Base-by-base conservation (phyloP, 805 yeast species). In the Maudiozyma serrabonitensis region DNA sequence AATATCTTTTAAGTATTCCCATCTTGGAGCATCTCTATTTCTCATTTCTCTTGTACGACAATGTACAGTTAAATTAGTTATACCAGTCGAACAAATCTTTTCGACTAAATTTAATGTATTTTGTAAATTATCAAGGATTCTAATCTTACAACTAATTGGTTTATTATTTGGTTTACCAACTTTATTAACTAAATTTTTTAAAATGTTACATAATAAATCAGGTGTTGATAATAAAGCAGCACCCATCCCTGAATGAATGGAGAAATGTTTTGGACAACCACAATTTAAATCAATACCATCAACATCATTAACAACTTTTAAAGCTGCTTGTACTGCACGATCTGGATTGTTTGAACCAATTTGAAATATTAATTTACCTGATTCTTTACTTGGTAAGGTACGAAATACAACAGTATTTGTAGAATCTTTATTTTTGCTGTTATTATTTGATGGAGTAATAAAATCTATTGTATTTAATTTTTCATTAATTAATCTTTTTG, bases 261-360 rank as follows among this genome's bases (percentile, higher is more conserved):
- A 85, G 60, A 93, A 93, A 56, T 89, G 97, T 64, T 91, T 93
- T 3, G 99, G 99, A 68, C 99, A 93, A 5, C 99, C 99, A 28
- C 96, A 88, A 65, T 93, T 93, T 50, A 93, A 75, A 63, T 93
- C 99, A 5, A 93, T 84, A 8, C 95, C 98, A 54, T 80, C 89
- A 2, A 93, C 98, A 65, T 93, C 98, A 1, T 73, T 61, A 8
- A 90, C 87, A 3, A 93, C 86, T 41, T 82, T 74, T 47, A 76
- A 69, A 0, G 95, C 97, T 1, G 97, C 99, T 52, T 83, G 71
- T 1, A 89, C 95, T 0, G 99, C 99, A 19, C 89, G 67, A 0
- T 80, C 83, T 0, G 98, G 81, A 53, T 81, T 76, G 0, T 96
- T 75, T 0, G 96, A 83, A 15, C 99, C 99, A 71, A 93, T 73